Conservation (phyloP, 2,329 filamentous ascomycete species). For the Botrytis medusae region DNA sequence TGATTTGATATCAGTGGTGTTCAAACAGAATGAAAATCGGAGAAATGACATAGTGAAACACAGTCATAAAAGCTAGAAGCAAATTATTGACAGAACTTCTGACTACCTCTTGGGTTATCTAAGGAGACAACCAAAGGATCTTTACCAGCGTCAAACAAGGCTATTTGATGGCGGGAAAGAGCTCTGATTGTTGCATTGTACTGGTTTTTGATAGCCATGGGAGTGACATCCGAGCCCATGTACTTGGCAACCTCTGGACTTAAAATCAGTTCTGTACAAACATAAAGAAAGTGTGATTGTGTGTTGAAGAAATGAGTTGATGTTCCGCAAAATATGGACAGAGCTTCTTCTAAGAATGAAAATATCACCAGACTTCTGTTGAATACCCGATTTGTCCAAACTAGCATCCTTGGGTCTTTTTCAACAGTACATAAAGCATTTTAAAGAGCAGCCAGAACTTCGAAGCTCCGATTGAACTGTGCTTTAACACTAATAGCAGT, state of each 20-base stretch:
- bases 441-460: conserved; percentile 52
- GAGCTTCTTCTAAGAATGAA: neutral
- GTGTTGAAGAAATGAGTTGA: neutral
- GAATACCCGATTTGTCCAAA: neutral
- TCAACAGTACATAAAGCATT: conserved; percentile 46
- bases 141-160: conserved; percentile 47
- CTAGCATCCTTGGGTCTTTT: conserved; percentile 42
- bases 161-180: conserved; percentile 50
- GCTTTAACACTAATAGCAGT: conserved; percentile 59
- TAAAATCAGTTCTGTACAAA: neutral
- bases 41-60: neutral
- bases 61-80: neutral
- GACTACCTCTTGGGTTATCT: neutral
- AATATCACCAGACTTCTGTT: neutral
- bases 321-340: neutral
- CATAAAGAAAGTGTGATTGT: neutral
- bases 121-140: conserved; percentile 39
- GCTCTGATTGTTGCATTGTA: conserved; percentile 45
- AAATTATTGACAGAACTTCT: conserved; percentile 8
- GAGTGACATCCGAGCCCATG: conserved; percentile 33
- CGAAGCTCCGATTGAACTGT: conserved; percentile 55
- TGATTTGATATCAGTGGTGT: neutral
- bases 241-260: conserved; percentile 26
- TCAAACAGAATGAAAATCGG: neutral
- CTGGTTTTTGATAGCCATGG: conserved; percentile 29